Evolutionary conservation across 352 stramenopile species (phyloP).

Genomic region (Phytopythium aichiense): DNA sequence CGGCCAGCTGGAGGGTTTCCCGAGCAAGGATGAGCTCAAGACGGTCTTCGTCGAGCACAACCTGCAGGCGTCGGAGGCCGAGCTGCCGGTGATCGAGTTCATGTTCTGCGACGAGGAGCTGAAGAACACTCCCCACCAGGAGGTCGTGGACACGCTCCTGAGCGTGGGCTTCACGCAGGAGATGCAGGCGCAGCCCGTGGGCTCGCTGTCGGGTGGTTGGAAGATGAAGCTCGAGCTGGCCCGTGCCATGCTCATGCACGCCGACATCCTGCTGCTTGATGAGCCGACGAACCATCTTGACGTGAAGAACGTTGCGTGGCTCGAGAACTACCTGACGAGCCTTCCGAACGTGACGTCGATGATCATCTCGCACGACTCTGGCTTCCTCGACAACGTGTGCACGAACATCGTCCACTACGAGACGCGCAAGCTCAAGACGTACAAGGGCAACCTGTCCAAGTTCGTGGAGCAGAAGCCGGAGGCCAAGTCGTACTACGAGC

Average conservation of each 20-base stretch:
- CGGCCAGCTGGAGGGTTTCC: slow-evolving; percentile 96
- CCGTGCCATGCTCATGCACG: slow-evolving; percentile 93
- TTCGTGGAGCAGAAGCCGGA: slow-evolving; percentile 87
- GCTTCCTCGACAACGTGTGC: slow-evolving; percentile 97
- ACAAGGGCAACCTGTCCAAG: slow-evolving; percentile 83
- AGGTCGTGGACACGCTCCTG: slow-evolving; percentile 89
- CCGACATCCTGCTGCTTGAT: slow-evolving; percentile 96
- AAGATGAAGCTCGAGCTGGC: slow-evolving; percentile 95
- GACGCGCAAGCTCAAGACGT: slow-evolving; percentile 88
- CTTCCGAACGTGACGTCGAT: slow-evolving; percentile 90
- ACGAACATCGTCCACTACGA: slow-evolving; percentile 99
- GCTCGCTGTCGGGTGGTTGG: slow-evolving; percentile 94
- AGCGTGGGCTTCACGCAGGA: slow-evolving; percentile 92
- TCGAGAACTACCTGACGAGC: slow-evolving; percentile 89
- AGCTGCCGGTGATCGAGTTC: slow-evolving; percentile 84
- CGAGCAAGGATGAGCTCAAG: slow-evolving; percentile 91
- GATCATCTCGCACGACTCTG: slow-evolving; percentile 96
- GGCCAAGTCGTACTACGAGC: slow-evolving; percentile 88
- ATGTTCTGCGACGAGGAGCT: slow-evolving; percentile 87
- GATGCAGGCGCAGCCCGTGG: slow-evolving; percentile 91
- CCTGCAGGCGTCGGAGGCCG: slow-evolving; percentile 87
- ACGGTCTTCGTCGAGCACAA: slow-evolving; percentile 98
- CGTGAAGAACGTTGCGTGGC: slow-evolving; percentile 91
- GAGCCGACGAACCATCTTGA: slow-evolving; percentile 95
- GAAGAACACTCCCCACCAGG: slow-evolving; percentile 85